A percentile compares a stretch with the other conserved stretches of the same genome.
These are phyloP conservation scores for Chaetothyriales sp. DNA, from an alignment of 2,329 filamentous ascomycete species.

Conservation along the genomic window DNA sequence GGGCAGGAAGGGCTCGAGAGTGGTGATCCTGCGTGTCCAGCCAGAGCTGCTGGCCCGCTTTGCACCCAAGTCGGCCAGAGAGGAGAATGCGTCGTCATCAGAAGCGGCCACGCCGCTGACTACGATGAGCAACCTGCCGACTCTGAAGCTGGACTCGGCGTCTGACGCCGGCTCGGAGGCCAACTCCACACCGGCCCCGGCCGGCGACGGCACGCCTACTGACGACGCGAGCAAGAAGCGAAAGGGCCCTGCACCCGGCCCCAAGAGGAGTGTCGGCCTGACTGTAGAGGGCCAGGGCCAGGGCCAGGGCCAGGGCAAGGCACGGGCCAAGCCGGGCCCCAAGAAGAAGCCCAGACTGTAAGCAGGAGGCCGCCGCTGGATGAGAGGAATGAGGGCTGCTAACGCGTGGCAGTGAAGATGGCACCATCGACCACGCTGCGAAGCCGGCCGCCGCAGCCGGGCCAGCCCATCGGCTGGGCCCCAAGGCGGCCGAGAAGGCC, in stretches of 20 bases:
- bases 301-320: conserved; percentile 52
- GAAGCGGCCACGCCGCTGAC: conserved; percentile 23
- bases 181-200: conserved; percentile 25
- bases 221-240: conserved; percentile 54
- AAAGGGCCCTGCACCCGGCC: conserved; percentile 53
- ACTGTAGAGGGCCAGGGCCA: conserved; percentile 50
- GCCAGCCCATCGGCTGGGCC: conserved; percentile 63
- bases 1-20: conserved; percentile 18
- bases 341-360: conserved; percentile 96
- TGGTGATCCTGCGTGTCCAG: conserved; percentile 13
- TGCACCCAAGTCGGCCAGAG: conserved; percentile 9
- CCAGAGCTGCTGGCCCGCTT: conserved; percentile 5
- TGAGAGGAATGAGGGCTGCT: conserved; percentile 2
- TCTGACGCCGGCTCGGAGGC: conserved; percentile 23
- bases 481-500: conserved; percentile 90
- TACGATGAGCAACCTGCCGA: conserved; percentile 22
- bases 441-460: conserved; percentile 35
- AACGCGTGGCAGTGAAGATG: conserved; percentile 33
- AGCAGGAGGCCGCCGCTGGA: conserved; percentile 27
- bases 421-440: conserved; percentile 30
- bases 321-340: conserved; percentile 76
- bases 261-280: conserved; percentile 43
- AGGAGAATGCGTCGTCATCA: conserved; percentile 26
- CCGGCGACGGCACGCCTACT: conserved; percentile 35
- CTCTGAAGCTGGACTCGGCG: conserved; percentile 29